Conservation (phyloP, 1,139 yeast genomes). For the Taiozyma onychis region DNA sequence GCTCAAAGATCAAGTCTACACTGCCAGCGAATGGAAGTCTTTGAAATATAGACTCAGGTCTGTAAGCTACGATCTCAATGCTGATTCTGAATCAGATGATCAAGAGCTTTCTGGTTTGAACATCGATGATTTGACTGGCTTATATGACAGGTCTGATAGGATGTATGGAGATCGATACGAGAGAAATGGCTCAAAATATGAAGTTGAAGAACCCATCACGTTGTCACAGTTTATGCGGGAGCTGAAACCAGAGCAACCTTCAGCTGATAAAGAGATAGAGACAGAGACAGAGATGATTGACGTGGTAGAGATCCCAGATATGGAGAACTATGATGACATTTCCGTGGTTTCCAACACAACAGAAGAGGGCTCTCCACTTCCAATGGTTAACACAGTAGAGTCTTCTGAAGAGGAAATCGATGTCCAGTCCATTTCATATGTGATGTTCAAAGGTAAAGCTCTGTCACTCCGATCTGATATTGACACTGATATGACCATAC, state of each 20-base stretch:
- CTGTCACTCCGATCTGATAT: background rate
- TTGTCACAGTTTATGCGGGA: background rate
- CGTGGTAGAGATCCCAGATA: background rate
- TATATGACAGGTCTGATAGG: background rate
- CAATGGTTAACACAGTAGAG: background rate
- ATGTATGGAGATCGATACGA: background rate
- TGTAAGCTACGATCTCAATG: background rate
- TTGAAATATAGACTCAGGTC: constrained; percentile 2
- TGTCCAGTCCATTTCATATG: background rate
- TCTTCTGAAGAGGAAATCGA: background rate
- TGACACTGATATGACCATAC: background rate
- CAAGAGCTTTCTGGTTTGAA: background rate
- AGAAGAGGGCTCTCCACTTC: background rate
- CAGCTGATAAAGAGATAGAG: background rate
- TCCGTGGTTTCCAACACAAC: background rate
- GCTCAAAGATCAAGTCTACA: background rate
- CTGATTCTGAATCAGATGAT: background rate
- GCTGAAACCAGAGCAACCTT: background rate
- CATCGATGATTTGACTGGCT: background rate
- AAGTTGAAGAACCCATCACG: background rate
- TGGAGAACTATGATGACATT: constrained; percentile 2
- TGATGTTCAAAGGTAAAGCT: background rate
- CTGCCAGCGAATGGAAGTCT: constrained; percentile 4
- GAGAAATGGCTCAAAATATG: background rate
- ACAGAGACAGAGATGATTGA: background rate